These are phyloP conservation scores for Spizellomyces sp. DNA, from an alignment of 192 early-diverging fungal species.

Conservation along the genomic window DNA sequence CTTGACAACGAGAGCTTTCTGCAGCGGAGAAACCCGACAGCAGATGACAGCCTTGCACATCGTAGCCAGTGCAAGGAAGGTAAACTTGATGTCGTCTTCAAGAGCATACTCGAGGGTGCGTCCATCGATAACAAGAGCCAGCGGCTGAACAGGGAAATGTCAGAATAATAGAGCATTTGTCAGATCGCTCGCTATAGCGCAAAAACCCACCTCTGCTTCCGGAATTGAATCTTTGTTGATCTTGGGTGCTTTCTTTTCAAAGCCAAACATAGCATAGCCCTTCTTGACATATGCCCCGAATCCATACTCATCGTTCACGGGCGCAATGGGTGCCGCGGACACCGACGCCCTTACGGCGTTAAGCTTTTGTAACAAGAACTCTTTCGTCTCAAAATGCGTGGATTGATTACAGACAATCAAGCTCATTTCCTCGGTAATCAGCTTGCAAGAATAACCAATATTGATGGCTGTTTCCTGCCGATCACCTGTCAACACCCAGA, in stretches of 20 bases:
- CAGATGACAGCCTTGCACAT: slow-evolving; percentile 95
- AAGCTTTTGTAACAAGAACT: slow-evolving; percentile 87
- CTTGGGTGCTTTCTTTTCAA: slow-evolving; percentile 38
- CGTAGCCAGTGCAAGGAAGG: slow-evolving; percentile 89
- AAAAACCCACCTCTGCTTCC: slow-evolving; percentile 27
- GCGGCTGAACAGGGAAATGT: slow-evolving; percentile 44
- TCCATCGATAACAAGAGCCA: slow-evolving; percentile 97
- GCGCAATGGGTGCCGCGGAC: background rate
- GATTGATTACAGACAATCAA: slow-evolving; percentile 91
- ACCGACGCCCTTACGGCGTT: slow-evolving; percentile 64
- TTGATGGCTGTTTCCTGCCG: slow-evolving; percentile 99
- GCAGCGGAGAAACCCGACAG: slow-evolving; percentile 97
- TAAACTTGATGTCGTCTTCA: slow-evolving; percentile 69
- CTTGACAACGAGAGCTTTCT: slow-evolving; percentile 98
- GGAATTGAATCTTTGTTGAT: slow-evolving; percentile 40
- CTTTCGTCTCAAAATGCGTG: slow-evolving; percentile 89
- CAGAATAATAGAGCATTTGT: background rate
- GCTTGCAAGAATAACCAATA: slow-evolving; percentile 95
- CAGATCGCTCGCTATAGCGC: background rate
- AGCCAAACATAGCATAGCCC: slow-evolving; percentile 29
- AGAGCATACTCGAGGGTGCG: slow-evolving; percentile 90
- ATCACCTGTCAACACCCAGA: slow-evolving; percentile 99
- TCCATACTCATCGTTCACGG: slow-evolving; percentile 4
- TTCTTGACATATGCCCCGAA: slow-evolving; percentile 24
- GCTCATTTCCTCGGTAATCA: slow-evolving; percentile 95